Base-by-base conservation (phyloP, 352 stramenopile genomes). In the Pythium grandisporangium region DNA sequence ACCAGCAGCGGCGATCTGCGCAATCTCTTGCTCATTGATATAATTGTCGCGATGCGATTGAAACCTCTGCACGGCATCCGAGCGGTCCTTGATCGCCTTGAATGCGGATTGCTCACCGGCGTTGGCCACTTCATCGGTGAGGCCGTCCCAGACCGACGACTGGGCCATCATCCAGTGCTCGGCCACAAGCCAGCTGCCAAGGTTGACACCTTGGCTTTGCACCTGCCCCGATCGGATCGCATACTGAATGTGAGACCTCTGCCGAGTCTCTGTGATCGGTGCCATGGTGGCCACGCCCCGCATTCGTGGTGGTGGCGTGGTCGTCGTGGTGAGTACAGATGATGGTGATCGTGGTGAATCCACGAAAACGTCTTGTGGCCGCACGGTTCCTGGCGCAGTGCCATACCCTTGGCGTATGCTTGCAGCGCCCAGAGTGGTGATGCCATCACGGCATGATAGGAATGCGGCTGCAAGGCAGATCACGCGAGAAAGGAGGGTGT, bases 161-260 rank as follows among this genome's bases (percentile, higher is more conserved):
- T 54, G 49, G 16, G 23, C 55, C 8, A 72, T 84, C 79, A 92
- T 92, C 75, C 79, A 92, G 45, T 84, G 30, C 56, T 92, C 79
- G 8, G 65, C 65, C 17, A 89, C 75, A 24, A 89, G 70, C 75
- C 79, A 92, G 16, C 63, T 65, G 16, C 79, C 79, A 24, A 92
- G 60, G 48, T 88, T 88, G 26, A 89, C 79, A 19, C 71, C 79
- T 37, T 68, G 68, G 41, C 60, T 74, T 13, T 44, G 57, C 4
- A 63, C 61, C 10, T 48, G 41, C 2, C 75, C 78, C 17, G 53
- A 52, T 36, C 75, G 75, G 49, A 92, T 89, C 21, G 53, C 48
- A 25, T 59, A 56, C 52, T 84, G 63, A 4, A 91, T 44, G 42
- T 91, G 77, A n/a, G 27, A 14, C 27, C 0, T 8, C 8, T 32